phyloP scores from a whole-genome alignment of 2,329 filamentous ascomycete species.

The Stagonosporopsis vannaccii region DNA sequence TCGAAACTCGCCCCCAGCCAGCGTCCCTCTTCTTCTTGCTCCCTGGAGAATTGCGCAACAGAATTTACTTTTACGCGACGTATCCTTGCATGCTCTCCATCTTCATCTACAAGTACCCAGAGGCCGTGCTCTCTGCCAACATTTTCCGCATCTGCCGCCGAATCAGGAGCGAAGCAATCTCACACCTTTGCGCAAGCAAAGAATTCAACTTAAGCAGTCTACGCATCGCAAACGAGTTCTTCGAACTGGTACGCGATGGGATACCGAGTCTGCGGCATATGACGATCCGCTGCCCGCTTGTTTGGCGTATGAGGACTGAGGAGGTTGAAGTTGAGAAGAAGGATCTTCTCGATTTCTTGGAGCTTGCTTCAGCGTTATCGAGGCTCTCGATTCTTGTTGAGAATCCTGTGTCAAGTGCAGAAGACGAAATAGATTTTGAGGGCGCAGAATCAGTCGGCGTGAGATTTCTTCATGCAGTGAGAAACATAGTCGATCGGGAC shows the following conservation, averaged over 20 bases:
- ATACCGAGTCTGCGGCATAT: not conserved
- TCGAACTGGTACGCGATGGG: not conserved
- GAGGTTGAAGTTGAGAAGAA: not conserved
- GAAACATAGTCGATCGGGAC: slow-evolving; percentile 1
- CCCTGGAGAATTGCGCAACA: slow-evolving; percentile 24
- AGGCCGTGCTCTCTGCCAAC: slow-evolving; percentile 5
- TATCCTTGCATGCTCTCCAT: slow-evolving; percentile 9
- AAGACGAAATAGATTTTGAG: not conserved
- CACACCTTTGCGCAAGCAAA: slow-evolving; percentile 21
- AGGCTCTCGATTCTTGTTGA: not conserved
- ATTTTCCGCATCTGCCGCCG: slow-evolving; percentile 25
- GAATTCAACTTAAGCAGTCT: slow-evolving; percentile 2
- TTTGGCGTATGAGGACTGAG: not conserved
- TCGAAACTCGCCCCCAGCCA: not conserved
- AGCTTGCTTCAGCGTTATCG: not conserved
- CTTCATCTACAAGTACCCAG: not conserved
- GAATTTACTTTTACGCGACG: slow-evolving; percentile 15
- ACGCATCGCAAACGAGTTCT: slow-evolving; percentile 2
- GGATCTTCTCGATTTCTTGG: not conserved
- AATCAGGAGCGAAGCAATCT: slow-evolving; percentile 25
- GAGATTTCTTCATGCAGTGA: not conserved
- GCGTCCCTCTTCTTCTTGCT: slow-evolving; percentile 16
- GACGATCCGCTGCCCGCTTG: not conserved
- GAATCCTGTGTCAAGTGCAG: not conserved
- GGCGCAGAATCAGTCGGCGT: not conserved